Evolutionary conservation across 2,329 filamentous ascomycete genomes (phyloP).

Genomic region (Ilyonectria robusta): DNA sequence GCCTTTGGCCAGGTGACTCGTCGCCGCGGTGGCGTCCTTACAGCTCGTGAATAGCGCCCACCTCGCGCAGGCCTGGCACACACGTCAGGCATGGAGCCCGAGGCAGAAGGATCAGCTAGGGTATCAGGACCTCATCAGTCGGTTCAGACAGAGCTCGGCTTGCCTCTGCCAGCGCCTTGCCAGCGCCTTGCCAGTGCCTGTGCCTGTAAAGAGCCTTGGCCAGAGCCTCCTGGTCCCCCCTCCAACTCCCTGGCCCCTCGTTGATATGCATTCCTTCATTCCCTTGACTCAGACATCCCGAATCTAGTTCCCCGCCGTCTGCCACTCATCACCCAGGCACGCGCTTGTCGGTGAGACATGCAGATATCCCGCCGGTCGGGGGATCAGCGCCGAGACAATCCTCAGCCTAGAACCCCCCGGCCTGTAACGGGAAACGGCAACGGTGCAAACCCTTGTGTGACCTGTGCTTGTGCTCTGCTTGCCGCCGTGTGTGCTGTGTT

Average conservation of each 20-base stretch:
- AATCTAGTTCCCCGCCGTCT: constrained; percentile 11
- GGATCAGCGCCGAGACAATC: constrained; percentile 37
- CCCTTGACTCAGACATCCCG: constrained; percentile 39
- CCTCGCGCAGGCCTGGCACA: background rate
- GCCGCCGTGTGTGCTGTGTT: constrained; percentile 10
- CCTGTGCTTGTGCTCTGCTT: constrained; percentile 24
- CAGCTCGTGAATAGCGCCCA: constrained; percentile 13
- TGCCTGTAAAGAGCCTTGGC: background rate
- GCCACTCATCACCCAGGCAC: constrained; percentile 15
- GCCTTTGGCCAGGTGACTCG: constrained; percentile 25
- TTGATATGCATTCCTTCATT: constrained; percentile 23
- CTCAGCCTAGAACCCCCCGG: background rate
- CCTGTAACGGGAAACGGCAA: constrained; percentile 19
- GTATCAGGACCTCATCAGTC: background rate
- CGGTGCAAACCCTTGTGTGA: constrained; percentile 28
- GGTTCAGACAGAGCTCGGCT: background rate
- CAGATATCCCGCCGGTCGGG: constrained; percentile 27
- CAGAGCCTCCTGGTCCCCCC: background rate
- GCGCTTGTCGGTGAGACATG: constrained; percentile 34
- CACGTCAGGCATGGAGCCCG: background rate
- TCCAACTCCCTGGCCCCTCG: background rate
- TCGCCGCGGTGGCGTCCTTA: constrained; percentile 15
- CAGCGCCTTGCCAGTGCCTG: background rate
- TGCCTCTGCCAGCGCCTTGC: background rate
- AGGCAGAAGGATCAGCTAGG: background rate